These are phyloP conservation scores for Vigna reflexopilosa DNA, from an alignment of 306 rosid species.

Conservation along the genomic window DNA sequence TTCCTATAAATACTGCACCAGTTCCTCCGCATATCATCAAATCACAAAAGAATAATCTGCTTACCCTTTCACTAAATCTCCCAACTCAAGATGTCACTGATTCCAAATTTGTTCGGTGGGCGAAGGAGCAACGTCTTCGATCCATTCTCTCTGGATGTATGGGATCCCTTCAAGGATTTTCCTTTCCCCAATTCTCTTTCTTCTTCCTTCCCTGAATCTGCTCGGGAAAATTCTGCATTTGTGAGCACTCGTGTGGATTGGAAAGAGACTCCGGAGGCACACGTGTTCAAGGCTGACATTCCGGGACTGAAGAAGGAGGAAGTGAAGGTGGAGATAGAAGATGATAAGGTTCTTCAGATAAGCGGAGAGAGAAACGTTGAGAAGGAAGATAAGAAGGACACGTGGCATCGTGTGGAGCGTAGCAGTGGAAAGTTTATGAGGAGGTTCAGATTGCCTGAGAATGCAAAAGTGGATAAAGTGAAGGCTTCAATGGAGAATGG, in stretches of 20 bases:
- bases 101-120: constrained; percentile 50
- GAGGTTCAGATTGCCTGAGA: constrained; percentile 47
- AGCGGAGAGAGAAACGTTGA: constrained; percentile 50
- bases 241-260: constrained; percentile 45
- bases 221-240: constrained; percentile 41
- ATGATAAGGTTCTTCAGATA: constrained; percentile 52
- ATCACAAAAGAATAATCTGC: neutral
- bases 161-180: constrained; percentile 51
- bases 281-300: constrained; percentile 53
- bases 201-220: neutral
- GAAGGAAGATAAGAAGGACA: constrained; percentile 53
- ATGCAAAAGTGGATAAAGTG: constrained; percentile 39
- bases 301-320: constrained; percentile 54
- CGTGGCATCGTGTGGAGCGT: constrained; percentile 51
- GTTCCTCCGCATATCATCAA: neutral
- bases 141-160: constrained; percentile 50
- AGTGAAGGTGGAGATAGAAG: constrained; percentile 49
- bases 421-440: constrained; percentile 51
- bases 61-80: neutral
- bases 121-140: constrained; percentile 44
- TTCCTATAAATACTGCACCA: neutral
- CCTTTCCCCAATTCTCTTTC: constrained; percentile 36
- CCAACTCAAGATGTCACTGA: constrained; percentile 34
- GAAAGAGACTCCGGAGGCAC: constrained; percentile 58
- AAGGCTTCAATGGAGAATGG: constrained; percentile 57